Percentiles rank a stretch among this genome's conserved stretches.
These are phyloP conservation scores for Cryptococcus floricola DNA, from an alignment of 1,284 basidiomycete genomes.

Conservation along the genomic window DNA sequence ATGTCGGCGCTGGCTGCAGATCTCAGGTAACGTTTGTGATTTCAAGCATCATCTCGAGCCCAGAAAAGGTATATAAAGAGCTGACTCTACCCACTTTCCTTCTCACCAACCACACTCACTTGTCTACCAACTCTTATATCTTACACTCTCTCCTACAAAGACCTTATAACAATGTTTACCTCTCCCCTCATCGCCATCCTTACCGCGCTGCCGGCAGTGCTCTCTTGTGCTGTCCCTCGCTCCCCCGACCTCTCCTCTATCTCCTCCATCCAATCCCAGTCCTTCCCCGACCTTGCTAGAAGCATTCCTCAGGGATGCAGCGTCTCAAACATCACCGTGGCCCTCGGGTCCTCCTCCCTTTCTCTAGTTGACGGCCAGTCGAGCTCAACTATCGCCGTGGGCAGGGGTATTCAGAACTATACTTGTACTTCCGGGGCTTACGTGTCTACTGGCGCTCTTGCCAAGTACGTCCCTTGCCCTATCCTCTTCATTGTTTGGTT, in stretches of 20 bases:
- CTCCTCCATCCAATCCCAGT: neutral
- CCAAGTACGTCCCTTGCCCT: slow-evolving; percentile 24
- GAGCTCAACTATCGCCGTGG: slow-evolving; percentile 16
- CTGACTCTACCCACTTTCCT: neutral
- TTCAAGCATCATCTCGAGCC: too few relatives aligned
- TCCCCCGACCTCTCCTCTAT: neutral
- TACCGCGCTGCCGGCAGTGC: neutral
- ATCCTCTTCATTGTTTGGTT: neutral
- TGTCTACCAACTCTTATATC: neutral
- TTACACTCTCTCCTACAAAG: neutral
- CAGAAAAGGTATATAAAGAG: neutral
- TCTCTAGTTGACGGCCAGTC: slow-evolving; percentile 18
- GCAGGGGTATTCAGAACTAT: slow-evolving; percentile 37
- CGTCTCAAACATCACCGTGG: slow-evolving; percentile 4
- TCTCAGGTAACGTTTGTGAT: too few relatives aligned
- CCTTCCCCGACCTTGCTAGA: neutral
- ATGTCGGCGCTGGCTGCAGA: too few relatives aligned
- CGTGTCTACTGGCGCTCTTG: slow-evolving; percentile 31
- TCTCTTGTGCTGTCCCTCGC: neutral
- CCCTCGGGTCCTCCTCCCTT: slow-evolving; percentile 1
- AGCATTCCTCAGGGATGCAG: slow-evolving; percentile 1
- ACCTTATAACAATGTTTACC: neutral
- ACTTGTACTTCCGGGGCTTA: slow-evolving; percentile 30
- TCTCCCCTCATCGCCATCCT: neutral
- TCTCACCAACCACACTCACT: neutral